These are phyloP conservation scores for Globisporangium rhizosaccharum DNA, from an alignment of 352 stramenopile genomes.

Conservation along the genomic window DNA sequence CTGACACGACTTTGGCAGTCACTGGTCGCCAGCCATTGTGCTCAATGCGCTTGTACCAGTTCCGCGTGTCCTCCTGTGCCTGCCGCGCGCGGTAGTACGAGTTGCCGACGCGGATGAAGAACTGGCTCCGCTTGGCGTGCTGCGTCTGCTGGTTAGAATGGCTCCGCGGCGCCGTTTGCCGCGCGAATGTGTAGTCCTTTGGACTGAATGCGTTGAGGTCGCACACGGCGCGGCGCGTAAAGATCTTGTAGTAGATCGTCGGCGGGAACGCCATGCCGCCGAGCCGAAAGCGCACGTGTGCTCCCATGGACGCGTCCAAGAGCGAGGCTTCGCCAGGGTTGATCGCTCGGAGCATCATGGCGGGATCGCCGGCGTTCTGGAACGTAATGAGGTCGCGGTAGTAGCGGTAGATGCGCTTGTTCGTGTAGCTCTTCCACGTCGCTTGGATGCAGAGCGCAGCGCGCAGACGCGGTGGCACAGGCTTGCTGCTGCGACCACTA, in stretches of 20 bases:
- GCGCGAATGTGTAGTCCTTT: conserved; percentile 76
- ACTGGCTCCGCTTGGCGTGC: conserved; percentile 12
- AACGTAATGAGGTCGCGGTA: conserved; percentile 82
- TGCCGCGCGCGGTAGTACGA: conserved; percentile 63
- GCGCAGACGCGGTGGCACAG: conserved; percentile 27
- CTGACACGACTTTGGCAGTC: conserved; percentile 69
- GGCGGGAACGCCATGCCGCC: conserved; percentile 84
- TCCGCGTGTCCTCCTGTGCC: conserved; percentile 38
- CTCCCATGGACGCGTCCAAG: conserved; percentile 76
- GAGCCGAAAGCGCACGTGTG: conserved; percentile 84
- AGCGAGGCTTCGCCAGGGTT: conserved; percentile 77
- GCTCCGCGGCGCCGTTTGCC: conserved; percentile 25
- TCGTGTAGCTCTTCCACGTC: conserved; percentile 70
- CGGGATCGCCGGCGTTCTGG: conserved; percentile 66
- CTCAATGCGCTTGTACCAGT: conserved; percentile 87
- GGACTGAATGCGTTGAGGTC: conserved; percentile 89
- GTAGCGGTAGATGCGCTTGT: conserved; percentile 70
- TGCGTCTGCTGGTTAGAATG: conserved; percentile 12
- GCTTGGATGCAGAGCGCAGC: conserved; percentile 52
- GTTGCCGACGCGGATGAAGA: conserved; percentile 70
- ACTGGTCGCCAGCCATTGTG: conserved; percentile 91
- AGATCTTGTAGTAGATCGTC: conserved; percentile 95
- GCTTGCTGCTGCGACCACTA: too few species aligned
- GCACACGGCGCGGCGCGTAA: conserved; percentile 78
- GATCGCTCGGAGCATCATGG: conserved; percentile 75